These are phyloP conservation scores for Pyrenophora graminea DNA, from an alignment of 2,329 filamentous ascomycete genomes.

Conservation along the genomic window DNA sequence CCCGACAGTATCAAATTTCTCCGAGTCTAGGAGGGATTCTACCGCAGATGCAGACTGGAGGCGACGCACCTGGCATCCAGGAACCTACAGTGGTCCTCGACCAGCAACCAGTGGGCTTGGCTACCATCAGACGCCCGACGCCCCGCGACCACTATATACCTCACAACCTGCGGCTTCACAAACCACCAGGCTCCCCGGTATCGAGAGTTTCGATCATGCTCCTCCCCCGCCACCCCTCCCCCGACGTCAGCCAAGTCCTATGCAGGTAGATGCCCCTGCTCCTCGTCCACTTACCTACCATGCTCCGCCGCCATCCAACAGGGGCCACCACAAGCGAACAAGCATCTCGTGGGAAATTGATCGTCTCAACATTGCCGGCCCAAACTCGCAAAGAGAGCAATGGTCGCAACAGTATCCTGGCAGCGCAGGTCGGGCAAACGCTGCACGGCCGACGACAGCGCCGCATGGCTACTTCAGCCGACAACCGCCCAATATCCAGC, in stretches of 20 bases:
- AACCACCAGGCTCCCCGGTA: conserved; percentile 77
- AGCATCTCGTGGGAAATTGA: conserved; percentile 67
- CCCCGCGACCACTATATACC: conserved; percentile 61
- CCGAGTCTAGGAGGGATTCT: conserved; percentile 69
- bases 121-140: conserved; percentile 72
- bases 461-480: conserved; percentile 45
- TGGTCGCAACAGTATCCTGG: conserved; percentile 39
- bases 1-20: conserved; percentile 68
- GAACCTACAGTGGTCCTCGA: conserved; percentile 63
- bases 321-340: conserved; percentile 38
- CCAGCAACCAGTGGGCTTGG: conserved; percentile 74
- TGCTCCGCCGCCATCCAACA: conserved; percentile 28
- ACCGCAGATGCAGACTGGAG: conserved; percentile 77
- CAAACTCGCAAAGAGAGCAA: conserved; percentile 44
- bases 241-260: conserved; percentile 71
- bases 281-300: conserved; percentile 47
- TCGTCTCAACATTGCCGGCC: conserved; percentile 65
- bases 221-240: conserved; percentile 66
- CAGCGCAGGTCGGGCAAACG: conserved; percentile 24
- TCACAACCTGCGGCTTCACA: conserved; percentile 60
- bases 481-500: conserved; percentile 23
- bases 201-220: conserved; percentile 85
- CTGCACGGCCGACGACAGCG: conserved; percentile 42
- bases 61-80: conserved; percentile 88
- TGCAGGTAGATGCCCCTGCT: conserved; percentile 70